Conservation (phyloP, 148 eudicot species). For the Mesembryanthemum crystallinum region DNA sequence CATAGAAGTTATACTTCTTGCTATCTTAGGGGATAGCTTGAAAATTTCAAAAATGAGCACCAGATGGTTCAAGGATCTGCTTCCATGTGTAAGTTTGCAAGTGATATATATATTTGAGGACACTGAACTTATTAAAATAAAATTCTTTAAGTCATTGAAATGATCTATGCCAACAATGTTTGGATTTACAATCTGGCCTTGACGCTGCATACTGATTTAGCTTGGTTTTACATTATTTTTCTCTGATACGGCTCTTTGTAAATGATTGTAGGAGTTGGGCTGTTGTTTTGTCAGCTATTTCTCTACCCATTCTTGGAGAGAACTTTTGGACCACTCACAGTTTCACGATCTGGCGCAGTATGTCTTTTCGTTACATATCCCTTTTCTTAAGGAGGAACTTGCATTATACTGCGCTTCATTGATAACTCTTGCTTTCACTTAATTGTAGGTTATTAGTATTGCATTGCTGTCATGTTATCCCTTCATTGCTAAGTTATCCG, state of each 20-base stretch:
- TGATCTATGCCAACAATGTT: too few relatives aligned
- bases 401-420: conserved; percentile 1
- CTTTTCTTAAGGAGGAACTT: background rate
- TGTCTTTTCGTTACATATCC: conserved; percentile 7
- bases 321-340: conserved; percentile 34
- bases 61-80: too few relatives aligned
- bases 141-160: too few relatives aligned
- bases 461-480: conserved; percentile 41
- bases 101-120: too few relatives aligned
- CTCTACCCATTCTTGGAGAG: conserved; percentile 42
- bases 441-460: conserved; percentile 39
- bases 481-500: conserved; percentile 31
- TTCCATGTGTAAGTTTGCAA: too few relatives aligned
- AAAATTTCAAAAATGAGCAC: too few relatives aligned
- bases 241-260: conserved; percentile 8
- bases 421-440: conserved; percentile 16
- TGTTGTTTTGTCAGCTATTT: conserved; percentile 42
- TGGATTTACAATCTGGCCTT: background rate
- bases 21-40: too few relatives aligned
- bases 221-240: background rate
- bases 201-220: background rate
- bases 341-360: conserved; percentile 45
- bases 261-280: conserved; percentile 32
- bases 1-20: too few relatives aligned
- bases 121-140: too few relatives aligned